These are phyloP conservation scores for Stylosanthes scabra DNA, from an alignment of 331 rosid species.

Conservation along the genomic window DNA sequence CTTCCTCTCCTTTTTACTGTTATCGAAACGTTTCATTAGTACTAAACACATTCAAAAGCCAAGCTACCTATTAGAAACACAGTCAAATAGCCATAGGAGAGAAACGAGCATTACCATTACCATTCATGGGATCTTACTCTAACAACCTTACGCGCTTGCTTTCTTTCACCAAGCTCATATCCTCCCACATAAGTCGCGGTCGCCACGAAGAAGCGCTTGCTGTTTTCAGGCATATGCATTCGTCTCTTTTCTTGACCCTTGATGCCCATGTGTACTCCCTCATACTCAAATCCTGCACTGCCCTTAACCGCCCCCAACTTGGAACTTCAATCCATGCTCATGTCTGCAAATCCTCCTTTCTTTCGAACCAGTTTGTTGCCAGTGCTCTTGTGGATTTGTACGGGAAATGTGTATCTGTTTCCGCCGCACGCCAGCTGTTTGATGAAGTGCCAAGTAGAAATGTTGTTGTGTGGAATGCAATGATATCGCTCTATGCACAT, in stretches of 20 bases:
- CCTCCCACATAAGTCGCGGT: conserved; percentile 53
- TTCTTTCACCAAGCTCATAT: conserved; percentile 54
- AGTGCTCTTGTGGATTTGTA: conserved; percentile 61
- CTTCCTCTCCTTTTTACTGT: no score
- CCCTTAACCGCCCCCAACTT: conserved; percentile 53
- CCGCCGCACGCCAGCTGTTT: conserved; percentile 56
- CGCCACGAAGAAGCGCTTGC: conserved; percentile 57
- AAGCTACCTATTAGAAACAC: no score
- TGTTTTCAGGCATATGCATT: conserved; percentile 64
- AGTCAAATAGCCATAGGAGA: no score
- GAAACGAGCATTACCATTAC: no score
- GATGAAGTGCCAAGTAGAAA: conserved; percentile 60
- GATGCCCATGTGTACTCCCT: conserved; percentile 82
- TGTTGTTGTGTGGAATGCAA: conserved; percentile 68
- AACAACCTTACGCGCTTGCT: conserved; percentile 49
- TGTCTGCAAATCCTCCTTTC: conserved; percentile 50
- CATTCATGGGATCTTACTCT: conserved; percentile 47
- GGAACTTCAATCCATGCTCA: conserved; percentile 72
- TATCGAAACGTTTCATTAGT: no score
- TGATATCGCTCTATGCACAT: conserved; percentile 56
- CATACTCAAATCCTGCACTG: conserved; percentile 72
- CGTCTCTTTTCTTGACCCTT: conserved; percentile 51
- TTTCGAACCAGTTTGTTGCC: conserved; percentile 60
- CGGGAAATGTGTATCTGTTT: conserved; percentile 57
- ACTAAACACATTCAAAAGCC: no score